Conservation (phyloP, 2,329 filamentous ascomycete genomes). For the Venturia effusa region DNA sequence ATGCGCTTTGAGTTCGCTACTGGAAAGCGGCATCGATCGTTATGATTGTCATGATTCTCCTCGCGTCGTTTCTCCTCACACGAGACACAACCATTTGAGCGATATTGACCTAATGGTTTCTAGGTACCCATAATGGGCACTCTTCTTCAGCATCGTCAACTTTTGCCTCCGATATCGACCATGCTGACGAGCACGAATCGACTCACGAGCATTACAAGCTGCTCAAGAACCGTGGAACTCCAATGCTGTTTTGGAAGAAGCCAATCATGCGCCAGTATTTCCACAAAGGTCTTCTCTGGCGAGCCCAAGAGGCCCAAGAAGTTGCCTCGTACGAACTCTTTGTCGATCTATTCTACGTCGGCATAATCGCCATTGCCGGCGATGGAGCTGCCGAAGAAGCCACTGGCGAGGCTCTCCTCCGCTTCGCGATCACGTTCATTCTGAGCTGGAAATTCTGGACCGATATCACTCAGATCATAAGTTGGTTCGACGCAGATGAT, state of each 20-base stretch:
- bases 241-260: slow-evolving; percentile 47
- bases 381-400: slow-evolving; percentile 49
- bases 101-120: slow-evolving; percentile 11
- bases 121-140: background rate
- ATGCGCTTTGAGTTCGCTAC: background rate
- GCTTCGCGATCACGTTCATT: slow-evolving; percentile 51
- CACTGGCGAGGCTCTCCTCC: slow-evolving; percentile 43
- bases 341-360: slow-evolving; percentile 52
- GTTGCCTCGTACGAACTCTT: slow-evolving; percentile 56
- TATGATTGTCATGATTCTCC: no score
- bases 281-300: slow-evolving; percentile 53
- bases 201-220: slow-evolving; percentile 27
- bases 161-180: slow-evolving; percentile 15
- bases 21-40: no score
- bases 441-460: slow-evolving; percentile 55
- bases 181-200: slow-evolving; percentile 19
- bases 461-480: slow-evolving; percentile 45
- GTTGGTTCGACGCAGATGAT: slow-evolving; percentile 53
- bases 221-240: slow-evolving; percentile 27
- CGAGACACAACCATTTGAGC: no score
- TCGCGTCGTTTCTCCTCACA: no score
- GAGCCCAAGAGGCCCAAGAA: slow-evolving; percentile 46
- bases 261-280: slow-evolving; percentile 51
- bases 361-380: slow-evolving; percentile 53
- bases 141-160: slow-evolving; percentile 17